Evolutionary conservation across 129 eudicot species (phyloP), one percentile per base, ranked within the genome.

Genomic region (Escallonia herrerae): DNA sequence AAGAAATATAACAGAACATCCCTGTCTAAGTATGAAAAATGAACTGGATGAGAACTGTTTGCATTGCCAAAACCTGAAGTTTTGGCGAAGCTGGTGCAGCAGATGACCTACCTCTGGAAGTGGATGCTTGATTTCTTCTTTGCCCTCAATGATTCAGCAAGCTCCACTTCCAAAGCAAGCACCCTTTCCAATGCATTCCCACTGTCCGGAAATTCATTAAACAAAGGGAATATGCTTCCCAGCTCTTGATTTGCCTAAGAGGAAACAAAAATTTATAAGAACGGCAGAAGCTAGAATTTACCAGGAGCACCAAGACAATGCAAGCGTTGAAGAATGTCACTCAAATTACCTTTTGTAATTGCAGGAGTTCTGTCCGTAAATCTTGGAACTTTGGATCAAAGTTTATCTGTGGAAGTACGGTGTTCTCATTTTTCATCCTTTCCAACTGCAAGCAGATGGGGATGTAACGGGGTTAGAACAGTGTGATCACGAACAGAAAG

Each of bases 101-200:
- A 15, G 60, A 43, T 44, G 58, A 67, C 69, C 43, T 88, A 93
- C 99, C 99, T 94, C 81, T 93, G 99, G 82, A 89, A 89, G 57
- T 78, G 95, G 62, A 76, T 51, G 74, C 74, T 82, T 3, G 95
- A 65, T 80, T 82, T 94, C 71, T 77, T 81, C 77, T 94, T 86
- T 53, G 87, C 72, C 75, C 80, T 77, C 70, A 94, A 72, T 62
- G 96, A 82, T 82, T 94, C 99, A 37, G 99, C 99, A 9, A 94
- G 96, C 87, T 94, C 99, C n/a, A 94, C 80, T 79, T 89, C 99
- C 74, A 94, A 76, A 42, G 99, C 97, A 73, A 94, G 96, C 40
- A 94, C 96, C 76, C 96, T 77, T 75, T 86, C 95, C 65, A 94
- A 66, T 8, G 99, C 86, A 65, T 94, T 94, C 49, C 96, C 95